phyloP scores from a whole-genome alignment of 345 rosid species.

The Salix exigua region DNA sequence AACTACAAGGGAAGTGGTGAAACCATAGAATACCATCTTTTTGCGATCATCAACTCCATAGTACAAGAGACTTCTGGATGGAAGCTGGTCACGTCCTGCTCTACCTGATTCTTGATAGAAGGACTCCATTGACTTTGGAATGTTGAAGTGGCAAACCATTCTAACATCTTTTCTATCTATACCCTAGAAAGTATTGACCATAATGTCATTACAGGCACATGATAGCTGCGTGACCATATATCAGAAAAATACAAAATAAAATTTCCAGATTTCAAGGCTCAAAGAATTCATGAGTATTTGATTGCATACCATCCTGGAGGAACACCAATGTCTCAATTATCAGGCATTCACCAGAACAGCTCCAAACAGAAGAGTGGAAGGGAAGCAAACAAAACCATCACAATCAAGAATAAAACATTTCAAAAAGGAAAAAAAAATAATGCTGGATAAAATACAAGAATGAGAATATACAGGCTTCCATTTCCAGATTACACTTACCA shows the following conservation, averaged over 20 bases:
- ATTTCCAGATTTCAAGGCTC: background rate
- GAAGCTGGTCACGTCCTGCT: constrained; percentile 94
- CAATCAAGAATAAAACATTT: constrained; percentile 18
- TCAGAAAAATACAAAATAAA: background rate
- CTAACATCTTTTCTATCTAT: constrained; percentile 95
- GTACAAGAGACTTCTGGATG: constrained; percentile 77
- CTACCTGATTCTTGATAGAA: constrained; percentile 99
- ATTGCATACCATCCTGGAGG: constrained; percentile 84
- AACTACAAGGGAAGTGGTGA: background rate
- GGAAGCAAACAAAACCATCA: constrained; percentile 35
- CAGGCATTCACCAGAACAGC: constrained; percentile 35
- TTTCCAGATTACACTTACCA: background rate
- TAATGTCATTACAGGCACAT: constrained; percentile 16
- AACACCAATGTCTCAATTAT: constrained; percentile 39
- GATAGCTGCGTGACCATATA: background rate
- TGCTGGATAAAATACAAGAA: background rate
- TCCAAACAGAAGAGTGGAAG: constrained; percentile 42
- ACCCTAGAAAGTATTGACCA: constrained; percentile 49
- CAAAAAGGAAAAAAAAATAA: background rate
- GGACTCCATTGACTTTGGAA: constrained; percentile 96
- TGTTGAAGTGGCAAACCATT: constrained; percentile 84
- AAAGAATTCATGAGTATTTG: constrained; percentile 8
- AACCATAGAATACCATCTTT: constrained; percentile 56
- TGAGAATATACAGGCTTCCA: background rate
- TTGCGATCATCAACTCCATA: constrained; percentile 87